Conservation (phyloP, 148 eudicot genomes). For the Chenopodium suecicum region DNA sequence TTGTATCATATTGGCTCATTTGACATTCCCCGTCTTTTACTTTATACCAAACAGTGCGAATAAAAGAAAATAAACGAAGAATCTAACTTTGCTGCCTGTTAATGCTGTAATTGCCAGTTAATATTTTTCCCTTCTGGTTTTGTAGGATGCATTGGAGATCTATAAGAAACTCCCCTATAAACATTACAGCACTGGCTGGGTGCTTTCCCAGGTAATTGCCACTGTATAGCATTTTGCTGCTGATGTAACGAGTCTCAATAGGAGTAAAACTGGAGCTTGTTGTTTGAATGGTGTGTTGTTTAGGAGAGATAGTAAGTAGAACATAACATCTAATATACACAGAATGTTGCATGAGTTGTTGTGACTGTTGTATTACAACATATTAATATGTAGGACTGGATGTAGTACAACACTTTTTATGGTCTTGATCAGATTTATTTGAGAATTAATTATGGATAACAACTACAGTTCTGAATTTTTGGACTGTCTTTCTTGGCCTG, state of each 20-base stretch:
- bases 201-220: constrained; percentile 87
- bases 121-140: constrained; percentile 19
- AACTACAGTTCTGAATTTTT: background rate
- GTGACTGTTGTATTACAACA: background rate
- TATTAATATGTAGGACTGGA: background rate
- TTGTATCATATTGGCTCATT: too few relatives aligned
- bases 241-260: too few relatives aligned
- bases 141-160: constrained; percentile 81
- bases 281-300: too few relatives aligned
- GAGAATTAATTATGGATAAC: background rate
- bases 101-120: background rate
- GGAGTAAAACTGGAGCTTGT: too few relatives aligned
- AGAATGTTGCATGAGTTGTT: background rate
- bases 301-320: too few relatives aligned
- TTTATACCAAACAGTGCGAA: too few relatives aligned
- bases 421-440: background rate
- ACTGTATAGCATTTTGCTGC: background rate
- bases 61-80: too few relatives aligned
- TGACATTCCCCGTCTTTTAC: too few relatives aligned
- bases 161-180: constrained; percentile 76
- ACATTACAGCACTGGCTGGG: constrained; percentile 95
- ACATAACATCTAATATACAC: too few relatives aligned
- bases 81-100: background rate
- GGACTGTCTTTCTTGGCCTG: background rate
- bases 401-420: background rate